Conservation (phyloP, 208 protist genomes). For the Leishmania tropica region DNA sequence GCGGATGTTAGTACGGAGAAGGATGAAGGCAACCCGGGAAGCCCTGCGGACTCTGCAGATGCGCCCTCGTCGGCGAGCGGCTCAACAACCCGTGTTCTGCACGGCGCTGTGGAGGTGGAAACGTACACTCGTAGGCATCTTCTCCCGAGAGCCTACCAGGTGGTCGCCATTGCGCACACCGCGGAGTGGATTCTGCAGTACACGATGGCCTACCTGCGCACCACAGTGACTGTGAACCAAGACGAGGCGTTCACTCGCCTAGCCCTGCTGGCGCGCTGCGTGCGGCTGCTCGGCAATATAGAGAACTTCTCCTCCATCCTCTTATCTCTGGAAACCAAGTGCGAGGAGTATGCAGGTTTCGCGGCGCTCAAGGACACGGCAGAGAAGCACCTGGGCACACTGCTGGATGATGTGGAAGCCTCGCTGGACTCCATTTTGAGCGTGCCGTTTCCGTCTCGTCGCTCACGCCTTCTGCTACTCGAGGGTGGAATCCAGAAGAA, state of each 20-base stretch:
- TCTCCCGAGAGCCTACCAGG: conserved; percentile 41
- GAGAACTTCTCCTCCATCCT: conserved; percentile 75
- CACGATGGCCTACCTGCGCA: conserved; percentile 79
- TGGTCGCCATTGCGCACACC: conserved; percentile 56
- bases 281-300: conserved; percentile 69
- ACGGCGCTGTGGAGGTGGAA: conserved; percentile 70
- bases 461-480: conserved; percentile 44
- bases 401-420: conserved; percentile 60
- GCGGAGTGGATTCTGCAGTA: conserved; percentile 89
- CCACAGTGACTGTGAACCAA: conserved; percentile 34
- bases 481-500: conserved; percentile 59
- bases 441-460: conserved; percentile 56
- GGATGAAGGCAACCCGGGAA: not conserved
- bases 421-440: conserved; percentile 46
- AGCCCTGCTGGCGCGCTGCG: conserved; percentile 70
- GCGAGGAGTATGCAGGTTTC: conserved; percentile 78
- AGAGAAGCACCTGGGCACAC: conserved; percentile 44
- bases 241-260: conserved; percentile 70
- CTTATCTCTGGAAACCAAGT: conserved; percentile 61
- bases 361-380: conserved; percentile 37
- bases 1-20: not conserved
- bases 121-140: conserved; percentile 51
- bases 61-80: not conserved
- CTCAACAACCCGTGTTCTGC: conserved; percentile 25
- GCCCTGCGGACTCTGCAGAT: not conserved